Percentiles rank a stretch among this genome's conserved stretches.
These are phyloP conservation scores for Wickerhamomyces bisporus DNA, from an alignment of 805 yeast genomes.

Conservation along the genomic window DNA sequence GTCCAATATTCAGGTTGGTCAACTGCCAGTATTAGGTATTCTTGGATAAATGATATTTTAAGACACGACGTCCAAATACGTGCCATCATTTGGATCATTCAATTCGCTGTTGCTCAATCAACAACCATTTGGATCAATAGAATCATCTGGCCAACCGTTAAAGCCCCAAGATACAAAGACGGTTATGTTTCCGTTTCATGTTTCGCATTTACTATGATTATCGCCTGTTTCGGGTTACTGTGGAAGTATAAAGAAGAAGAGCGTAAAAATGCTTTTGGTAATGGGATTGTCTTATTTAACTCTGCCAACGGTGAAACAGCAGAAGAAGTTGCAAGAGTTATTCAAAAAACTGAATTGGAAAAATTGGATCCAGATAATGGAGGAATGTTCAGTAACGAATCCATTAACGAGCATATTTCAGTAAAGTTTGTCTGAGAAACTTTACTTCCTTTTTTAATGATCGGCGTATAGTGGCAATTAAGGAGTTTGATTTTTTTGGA, in stretches of 20 bases:
- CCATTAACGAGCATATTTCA: too few relatives aligned
- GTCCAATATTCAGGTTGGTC: conserved; percentile 9
- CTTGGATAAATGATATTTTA: conserved; percentile 56
- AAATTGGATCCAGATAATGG: too few relatives aligned
- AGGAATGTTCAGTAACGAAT: too few relatives aligned
- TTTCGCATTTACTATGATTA: conserved; percentile 21
- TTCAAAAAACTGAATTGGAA: too few relatives aligned
- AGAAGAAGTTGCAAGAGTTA: too few relatives aligned
- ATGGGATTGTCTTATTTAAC: conserved; percentile 32
- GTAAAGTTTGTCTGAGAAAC: too few relatives aligned
- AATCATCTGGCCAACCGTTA: conserved; percentile 32
- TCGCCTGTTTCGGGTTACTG: conserved; percentile 19
- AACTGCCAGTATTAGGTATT: conserved; percentile 26
- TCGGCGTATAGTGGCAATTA: too few relatives aligned
- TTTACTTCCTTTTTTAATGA: too few relatives aligned
- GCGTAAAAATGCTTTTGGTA: conserved; percentile 28
- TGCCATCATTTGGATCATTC: conserved; percentile 42
- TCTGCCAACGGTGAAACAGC: conserved; percentile 21
- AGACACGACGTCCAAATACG: conserved; percentile 49
- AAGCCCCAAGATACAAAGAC: conserved; percentile 48
- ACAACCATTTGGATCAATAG: conserved; percentile 47
- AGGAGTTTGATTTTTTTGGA: too few relatives aligned
- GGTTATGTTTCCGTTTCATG: conserved; percentile 42
- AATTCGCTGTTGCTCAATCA: conserved; percentile 48
- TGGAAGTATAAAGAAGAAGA: conserved; percentile 35